phyloP scores from a whole-genome alignment of 305 asterid species.

The Fraxinus xanthoxyloides region DNA sequence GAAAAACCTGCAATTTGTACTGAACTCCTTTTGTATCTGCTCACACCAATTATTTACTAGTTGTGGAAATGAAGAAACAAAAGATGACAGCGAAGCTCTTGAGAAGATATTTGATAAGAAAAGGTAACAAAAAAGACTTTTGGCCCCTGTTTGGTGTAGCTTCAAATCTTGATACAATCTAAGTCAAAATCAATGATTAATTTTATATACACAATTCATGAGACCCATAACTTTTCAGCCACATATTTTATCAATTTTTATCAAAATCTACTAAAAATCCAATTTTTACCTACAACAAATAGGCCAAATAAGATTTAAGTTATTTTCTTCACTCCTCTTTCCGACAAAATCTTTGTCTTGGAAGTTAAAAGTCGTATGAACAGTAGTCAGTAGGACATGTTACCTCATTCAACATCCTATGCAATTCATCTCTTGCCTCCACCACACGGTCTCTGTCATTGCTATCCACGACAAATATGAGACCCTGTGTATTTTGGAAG shows the following conservation, averaged over 20 bases:
- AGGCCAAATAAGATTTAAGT: background rate
- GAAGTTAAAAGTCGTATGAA: background rate
- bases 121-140: background rate
- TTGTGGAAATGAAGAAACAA: background rate
- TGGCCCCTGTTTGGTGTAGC: background rate
- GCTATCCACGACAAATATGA: slow-evolving; percentile 77
- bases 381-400: background rate
- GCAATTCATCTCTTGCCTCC: slow-evolving; percentile 79
- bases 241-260: background rate
- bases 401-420: slow-evolving; percentile 81
- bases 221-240: background rate
- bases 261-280: background rate
- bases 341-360: background rate
- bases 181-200: background rate
- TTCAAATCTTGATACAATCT: background rate
- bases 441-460: slow-evolving; percentile 76
- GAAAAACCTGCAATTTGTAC: background rate
- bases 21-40: background rate
- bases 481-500: slow-evolving; percentile 80
- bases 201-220: background rate
- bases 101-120: background rate
- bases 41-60: background rate
- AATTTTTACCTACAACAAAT: background rate
- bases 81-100: background rate
- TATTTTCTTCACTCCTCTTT: background rate